Conservation (phyloP, 2,329 filamentous ascomycete genomes). For the Alternaria panax region DNA sequence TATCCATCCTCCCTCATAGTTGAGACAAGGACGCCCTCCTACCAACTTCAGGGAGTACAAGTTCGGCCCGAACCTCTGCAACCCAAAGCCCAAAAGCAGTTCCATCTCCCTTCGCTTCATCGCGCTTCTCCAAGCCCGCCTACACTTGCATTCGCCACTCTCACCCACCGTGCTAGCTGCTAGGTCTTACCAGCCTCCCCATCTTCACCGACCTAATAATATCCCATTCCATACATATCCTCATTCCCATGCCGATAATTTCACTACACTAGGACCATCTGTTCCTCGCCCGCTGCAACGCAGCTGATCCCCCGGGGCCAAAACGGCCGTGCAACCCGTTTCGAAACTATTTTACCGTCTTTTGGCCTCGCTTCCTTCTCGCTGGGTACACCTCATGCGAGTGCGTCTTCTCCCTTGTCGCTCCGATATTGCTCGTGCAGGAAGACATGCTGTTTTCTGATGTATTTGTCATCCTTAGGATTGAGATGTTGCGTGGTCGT, state of each 20-base stretch:
- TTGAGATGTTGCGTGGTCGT: conserved; percentile 4
- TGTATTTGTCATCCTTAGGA: conserved; percentile 11
- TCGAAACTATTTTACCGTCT: conserved; percentile 39
- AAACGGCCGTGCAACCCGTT: conserved; percentile 23
- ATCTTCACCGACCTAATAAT: conserved; percentile 16
- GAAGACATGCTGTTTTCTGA: background rate
- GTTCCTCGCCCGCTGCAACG: conserved; percentile 25
- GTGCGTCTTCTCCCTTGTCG: conserved; percentile 13
- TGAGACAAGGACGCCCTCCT: background rate
- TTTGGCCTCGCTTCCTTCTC: conserved; percentile 24
- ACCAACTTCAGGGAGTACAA: background rate
- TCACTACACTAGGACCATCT: conserved; percentile 28
- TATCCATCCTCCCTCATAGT: conserved; percentile 2
- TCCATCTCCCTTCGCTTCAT: background rate
- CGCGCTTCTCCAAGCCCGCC: background rate
- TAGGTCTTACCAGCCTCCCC: background rate
- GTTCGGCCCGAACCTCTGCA: background rate
- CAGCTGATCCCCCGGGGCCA: conserved; percentile 16
- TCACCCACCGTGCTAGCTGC: background rate
- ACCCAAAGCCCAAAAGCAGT: background rate
- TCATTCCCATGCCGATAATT: conserved; percentile 14
- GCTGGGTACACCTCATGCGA: conserved; percentile 1
- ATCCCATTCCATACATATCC: conserved; percentile 8
- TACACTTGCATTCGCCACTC: conserved; percentile 1
- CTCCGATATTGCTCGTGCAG: conserved; percentile 30